These are phyloP conservation scores for Acanthamoeba quina DNA, from an alignment of 208 protist species.

Conservation along the genomic window DNA sequence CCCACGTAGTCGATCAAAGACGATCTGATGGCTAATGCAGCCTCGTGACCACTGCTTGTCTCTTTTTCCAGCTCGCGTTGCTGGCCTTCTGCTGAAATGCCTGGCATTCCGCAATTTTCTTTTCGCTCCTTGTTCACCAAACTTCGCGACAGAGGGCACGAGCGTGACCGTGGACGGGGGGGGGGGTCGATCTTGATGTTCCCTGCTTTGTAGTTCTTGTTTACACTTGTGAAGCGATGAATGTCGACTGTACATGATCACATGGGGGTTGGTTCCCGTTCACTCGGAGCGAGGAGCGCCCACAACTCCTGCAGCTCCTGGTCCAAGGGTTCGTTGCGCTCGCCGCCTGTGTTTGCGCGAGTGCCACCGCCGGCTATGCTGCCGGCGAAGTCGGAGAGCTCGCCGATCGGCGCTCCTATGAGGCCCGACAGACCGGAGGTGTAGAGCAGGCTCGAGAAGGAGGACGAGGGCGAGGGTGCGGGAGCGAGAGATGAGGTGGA, in stretches of 20 bases:
- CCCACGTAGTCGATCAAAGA: too few species aligned
- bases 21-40: too few species aligned
- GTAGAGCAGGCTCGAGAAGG: slow-evolving; percentile 2
- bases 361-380: not conserved
- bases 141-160: too few species aligned
- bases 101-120: not conserved
- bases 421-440: not conserved
- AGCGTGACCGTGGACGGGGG: too few species aligned
- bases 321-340: not conserved
- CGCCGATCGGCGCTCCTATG: not conserved
- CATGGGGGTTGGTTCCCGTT: not conserved
- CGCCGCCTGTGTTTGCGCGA: not conserved
- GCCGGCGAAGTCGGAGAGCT: slow-evolving; percentile 10
- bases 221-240: too few species aligned
- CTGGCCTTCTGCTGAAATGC: not conserved
- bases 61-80: not conserved
- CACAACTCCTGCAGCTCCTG: slow-evolving; percentile 17
- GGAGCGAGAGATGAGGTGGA: not conserved
- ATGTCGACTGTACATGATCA: not conserved
- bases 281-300: not conserved
- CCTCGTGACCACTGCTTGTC: not conserved
- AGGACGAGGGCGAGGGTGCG: not conserved
- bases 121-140: not conserved
- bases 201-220: too few species aligned
- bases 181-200: too few species aligned